These are phyloP conservation scores for Ophiobolus disseminans DNA, from an alignment of 2,329 filamentous ascomycete species.

Conservation along the genomic window DNA sequence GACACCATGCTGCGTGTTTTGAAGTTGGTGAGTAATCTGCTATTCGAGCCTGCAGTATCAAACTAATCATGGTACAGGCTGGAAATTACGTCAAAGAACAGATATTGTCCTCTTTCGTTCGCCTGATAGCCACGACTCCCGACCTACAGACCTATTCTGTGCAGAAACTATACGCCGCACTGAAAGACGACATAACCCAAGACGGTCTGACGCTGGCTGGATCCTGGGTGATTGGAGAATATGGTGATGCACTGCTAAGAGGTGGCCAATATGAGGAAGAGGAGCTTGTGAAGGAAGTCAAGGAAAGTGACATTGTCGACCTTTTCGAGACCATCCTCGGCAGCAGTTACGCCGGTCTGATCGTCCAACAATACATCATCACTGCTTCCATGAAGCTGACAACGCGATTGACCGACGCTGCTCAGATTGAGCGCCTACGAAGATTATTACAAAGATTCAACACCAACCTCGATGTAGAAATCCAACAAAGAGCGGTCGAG, in stretches of 20 bases:
- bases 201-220: conserved; percentile 93
- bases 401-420: conserved; percentile 79
- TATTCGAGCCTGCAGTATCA: neutral
- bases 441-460: conserved; percentile 79
- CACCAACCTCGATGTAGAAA: conserved; percentile 89
- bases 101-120: conserved; percentile 94
- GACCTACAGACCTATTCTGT: conserved; percentile 96
- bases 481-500: conserved; percentile 94
- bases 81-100: conserved; percentile 98
- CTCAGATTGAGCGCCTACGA: conserved; percentile 86
- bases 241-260: conserved; percentile 85
- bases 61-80: conserved; percentile 56
- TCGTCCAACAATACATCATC: conserved; percentile 93
- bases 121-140: conserved; percentile 90
- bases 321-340: conserved; percentile 91
- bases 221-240: conserved; percentile 98
- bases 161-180: conserved; percentile 87
- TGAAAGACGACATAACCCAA: conserved; percentile 97
- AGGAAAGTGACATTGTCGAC: conserved; percentile 88
- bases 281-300: conserved; percentile 81
- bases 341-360: conserved; percentile 91
- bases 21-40: conserved; percentile 63
- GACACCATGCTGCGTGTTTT: conserved; percentile 96
- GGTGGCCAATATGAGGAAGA: conserved; percentile 95
- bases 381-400: conserved; percentile 95